Conservation (phyloP, 164 flowering plant species). For the Euptelea pleiosperma region DNA sequence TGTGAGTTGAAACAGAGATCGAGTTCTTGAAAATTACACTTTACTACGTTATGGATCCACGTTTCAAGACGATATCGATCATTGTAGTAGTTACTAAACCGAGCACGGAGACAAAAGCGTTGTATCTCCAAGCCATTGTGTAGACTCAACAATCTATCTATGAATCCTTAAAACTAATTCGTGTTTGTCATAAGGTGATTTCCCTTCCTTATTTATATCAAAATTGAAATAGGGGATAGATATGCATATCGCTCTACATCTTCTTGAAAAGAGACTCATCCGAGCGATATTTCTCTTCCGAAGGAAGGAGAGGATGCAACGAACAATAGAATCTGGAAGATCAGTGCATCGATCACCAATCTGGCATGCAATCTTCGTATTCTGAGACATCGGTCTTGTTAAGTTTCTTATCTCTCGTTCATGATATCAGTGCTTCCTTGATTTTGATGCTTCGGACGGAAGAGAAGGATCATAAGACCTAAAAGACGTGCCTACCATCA, state of each 20-base stretch:
- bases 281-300: background rate
- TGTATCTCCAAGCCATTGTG: too few species aligned
- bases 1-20: background rate
- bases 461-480: too few species aligned
- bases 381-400: too few species aligned
- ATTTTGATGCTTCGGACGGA: too few species aligned
- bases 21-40: background rate
- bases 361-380: too few species aligned
- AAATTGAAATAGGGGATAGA: background rate
- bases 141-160: background rate
- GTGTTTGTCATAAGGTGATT: too few species aligned
- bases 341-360: slow-evolving; percentile 9
- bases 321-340: background rate
- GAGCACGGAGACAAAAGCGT: too few species aligned
- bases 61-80: background rate
- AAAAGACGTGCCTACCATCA: too few species aligned
- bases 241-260: slow-evolving; percentile 9
- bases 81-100: too few species aligned
- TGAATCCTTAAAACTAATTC: slow-evolving; percentile 6
- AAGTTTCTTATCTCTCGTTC: too few species aligned
- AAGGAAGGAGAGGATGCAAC: slow-evolving; percentile 10
- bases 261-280: slow-evolving; percentile 10
- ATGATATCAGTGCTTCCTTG: too few species aligned
- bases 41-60: background rate
- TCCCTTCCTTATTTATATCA: too few species aligned